Evolutionary conservation across 2,329 filamentous ascomycete genomes (phyloP).

Genomic region (Lasiodiplodia theobromae): DNA sequence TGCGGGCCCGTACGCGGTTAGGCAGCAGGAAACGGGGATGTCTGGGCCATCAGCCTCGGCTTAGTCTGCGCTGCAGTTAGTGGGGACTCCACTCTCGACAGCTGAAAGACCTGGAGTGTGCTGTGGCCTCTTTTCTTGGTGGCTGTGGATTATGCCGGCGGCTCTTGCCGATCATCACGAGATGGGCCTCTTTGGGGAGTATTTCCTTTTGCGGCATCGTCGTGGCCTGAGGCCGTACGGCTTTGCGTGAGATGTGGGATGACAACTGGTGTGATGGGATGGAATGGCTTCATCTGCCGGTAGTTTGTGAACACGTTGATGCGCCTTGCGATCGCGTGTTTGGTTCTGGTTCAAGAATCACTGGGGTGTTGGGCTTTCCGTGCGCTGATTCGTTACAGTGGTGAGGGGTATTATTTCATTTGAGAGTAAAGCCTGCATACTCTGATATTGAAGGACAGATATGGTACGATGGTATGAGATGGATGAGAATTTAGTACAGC

Average conservation of each 20-base stretch:
- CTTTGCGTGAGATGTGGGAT: constrained; percentile 8
- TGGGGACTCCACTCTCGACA: no score
- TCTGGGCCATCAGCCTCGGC: no score
- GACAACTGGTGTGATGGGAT: constrained; percentile 18
- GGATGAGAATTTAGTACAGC: not conserved
- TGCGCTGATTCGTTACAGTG: not conserved
- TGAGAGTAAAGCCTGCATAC: not conserved
- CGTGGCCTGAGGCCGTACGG: constrained; percentile 7
- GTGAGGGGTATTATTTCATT: not conserved
- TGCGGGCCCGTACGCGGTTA: no score
- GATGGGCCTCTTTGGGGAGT: not conserved
- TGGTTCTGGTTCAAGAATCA: not conserved
- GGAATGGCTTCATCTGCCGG: not conserved
- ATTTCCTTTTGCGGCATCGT: not conserved
- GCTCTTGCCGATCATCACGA: not conserved
- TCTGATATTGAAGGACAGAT: not conserved
- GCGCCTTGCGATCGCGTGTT: not conserved
- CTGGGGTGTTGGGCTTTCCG: not conserved
- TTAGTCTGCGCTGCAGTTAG: no score
- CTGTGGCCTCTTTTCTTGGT: no score
- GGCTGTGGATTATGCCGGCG: no score
- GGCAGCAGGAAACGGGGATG: no score
- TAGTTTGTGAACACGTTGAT: not conserved
- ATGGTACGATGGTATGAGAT: not conserved
- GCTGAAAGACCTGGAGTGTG: no score